Evolutionary conservation across 73 alveolate species (phyloP).

Genomic region (Paraurostyla sp.): DNA sequence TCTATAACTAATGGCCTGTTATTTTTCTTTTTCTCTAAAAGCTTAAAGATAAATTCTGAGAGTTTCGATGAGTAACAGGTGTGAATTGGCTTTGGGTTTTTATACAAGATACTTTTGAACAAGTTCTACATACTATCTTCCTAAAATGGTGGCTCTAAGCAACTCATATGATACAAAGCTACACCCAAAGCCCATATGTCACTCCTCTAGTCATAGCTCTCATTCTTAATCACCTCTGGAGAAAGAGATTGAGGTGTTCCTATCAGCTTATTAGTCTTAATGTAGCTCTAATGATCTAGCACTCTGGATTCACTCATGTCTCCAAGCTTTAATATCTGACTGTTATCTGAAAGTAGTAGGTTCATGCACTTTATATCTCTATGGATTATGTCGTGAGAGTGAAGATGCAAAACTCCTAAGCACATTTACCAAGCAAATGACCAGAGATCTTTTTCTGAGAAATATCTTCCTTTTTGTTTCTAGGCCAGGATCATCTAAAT

Average conservation of each 20-base stretch:
- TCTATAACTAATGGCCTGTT: slow-evolving; percentile 63
- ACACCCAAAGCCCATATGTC: slow-evolving; percentile 80
- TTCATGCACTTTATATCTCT: slow-evolving; percentile 74
- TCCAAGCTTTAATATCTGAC: slow-evolving; percentile 53
- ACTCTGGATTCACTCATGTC: slow-evolving; percentile 72
- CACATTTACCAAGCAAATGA: slow-evolving; percentile 69
- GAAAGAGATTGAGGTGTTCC: slow-evolving; percentile 72
- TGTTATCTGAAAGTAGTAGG: slow-evolving; percentile 15
- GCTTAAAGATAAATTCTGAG: slow-evolving; percentile 48
- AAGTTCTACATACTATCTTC: slow-evolving; percentile 53
- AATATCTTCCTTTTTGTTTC: slow-evolving; percentile 61
- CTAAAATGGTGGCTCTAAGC: slow-evolving; percentile 72
- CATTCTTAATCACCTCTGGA: slow-evolving; percentile 76
- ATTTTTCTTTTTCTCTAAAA: slow-evolving; percentile 65
- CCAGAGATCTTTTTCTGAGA: slow-evolving; percentile 75
- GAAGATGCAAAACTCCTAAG: slow-evolving; percentile 62
- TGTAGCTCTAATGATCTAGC: slow-evolving; percentile 37
- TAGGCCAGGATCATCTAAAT: not conserved
- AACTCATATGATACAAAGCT: slow-evolving; percentile 63
- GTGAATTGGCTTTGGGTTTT: slow-evolving; percentile 67
- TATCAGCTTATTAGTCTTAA: slow-evolving; percentile 42
- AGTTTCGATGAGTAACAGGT: slow-evolving; percentile 42
- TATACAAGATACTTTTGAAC: slow-evolving; percentile 57
- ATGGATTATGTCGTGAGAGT: slow-evolving; percentile 72
- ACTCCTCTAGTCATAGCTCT: slow-evolving; percentile 65